phyloP scores from a whole-genome alignment of 140 eudicot species.

The Stevia rebaudiana region DNA sequence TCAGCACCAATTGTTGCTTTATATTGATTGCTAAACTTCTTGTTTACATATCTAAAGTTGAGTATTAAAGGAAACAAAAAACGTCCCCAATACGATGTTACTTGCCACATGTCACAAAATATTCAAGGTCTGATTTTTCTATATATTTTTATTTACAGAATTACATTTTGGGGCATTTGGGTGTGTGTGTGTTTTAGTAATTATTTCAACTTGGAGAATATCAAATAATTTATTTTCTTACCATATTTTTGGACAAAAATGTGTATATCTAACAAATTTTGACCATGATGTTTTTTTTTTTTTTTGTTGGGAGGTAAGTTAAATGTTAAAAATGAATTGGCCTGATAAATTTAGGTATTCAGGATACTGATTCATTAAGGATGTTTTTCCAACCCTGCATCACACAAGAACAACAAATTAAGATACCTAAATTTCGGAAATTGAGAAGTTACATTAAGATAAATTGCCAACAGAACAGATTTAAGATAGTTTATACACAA shows the following conservation, averaged over 20 bases:
- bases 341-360: background rate
- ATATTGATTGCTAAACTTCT: conserved; percentile 69
- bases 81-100: background rate
- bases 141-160: background rate
- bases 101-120: background rate
- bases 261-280: too few relatives aligned
- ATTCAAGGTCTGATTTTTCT: background rate
- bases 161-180: background rate
- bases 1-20: conserved; percentile 86
- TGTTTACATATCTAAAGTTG: conserved; percentile 56
- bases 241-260: too few relatives aligned
- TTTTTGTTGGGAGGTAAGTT: too few relatives aligned
- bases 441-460: background rate
- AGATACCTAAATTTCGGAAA: background rate
- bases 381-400: conserved; percentile 75
- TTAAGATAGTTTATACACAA: background rate
- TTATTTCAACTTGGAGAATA: background rate
- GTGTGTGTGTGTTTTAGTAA: background rate
- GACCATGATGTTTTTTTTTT: too few relatives aligned
- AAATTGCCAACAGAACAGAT: background rate
- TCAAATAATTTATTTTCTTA: background rate
- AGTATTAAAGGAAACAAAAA: conserved; percentile 23
- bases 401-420: conserved; percentile 8
- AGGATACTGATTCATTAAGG: conserved; percentile 51
- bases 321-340: background rate